These are phyloP conservation scores for Candida anutae DNA, from an alignment of 1,139 yeast genomes.

Conservation along the genomic window DNA sequence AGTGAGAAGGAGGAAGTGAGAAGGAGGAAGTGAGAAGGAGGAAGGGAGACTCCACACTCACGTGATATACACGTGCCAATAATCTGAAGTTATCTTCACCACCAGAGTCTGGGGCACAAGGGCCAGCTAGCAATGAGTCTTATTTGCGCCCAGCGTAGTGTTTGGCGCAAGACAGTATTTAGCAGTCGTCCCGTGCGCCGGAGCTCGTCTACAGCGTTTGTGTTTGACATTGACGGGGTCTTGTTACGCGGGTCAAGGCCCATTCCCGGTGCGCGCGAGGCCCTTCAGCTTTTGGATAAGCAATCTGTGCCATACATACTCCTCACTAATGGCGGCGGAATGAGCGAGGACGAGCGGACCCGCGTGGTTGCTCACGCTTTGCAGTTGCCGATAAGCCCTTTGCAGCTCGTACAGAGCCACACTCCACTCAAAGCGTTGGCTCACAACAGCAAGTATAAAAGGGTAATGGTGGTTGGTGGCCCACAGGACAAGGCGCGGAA, in stretches of 20 bases:
- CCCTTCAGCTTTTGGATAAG: slow-evolving; percentile 50
- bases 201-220: slow-evolving; percentile 33
- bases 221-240: slow-evolving; percentile 83
- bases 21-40: too few relatives aligned
- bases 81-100: too few relatives aligned
- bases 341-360: slow-evolving; percentile 56
- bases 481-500: slow-evolving; percentile 58
- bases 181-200: too few relatives aligned
- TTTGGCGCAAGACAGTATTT: too few relatives aligned
- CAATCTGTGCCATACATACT: slow-evolving; percentile 71
- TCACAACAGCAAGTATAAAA: slow-evolving; percentile 31
- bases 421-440: slow-evolving; percentile 75
- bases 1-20: too few relatives aligned
- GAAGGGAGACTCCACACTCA: not conserved
- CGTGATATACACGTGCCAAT: too few relatives aligned
- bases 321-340: slow-evolving; percentile 93
- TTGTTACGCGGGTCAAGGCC: slow-evolving; percentile 67
- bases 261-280: slow-evolving; percentile 59
- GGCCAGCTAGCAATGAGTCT: too few relatives aligned
- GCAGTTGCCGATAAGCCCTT: slow-evolving; percentile 42
- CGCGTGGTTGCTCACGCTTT: slow-evolving; percentile 46
- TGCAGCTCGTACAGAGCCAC: slow-evolving; percentile 82
- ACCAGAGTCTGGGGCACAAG: too few relatives aligned
- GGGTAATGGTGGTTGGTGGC: slow-evolving; percentile 83
- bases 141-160: too few relatives aligned